Percentiles rank a stretch among this genome's conserved stretches.
phyloP scores from a whole-genome alignment of 2,329 filamentous ascomycete genomes.

The Aspergillus awamori region DNA sequence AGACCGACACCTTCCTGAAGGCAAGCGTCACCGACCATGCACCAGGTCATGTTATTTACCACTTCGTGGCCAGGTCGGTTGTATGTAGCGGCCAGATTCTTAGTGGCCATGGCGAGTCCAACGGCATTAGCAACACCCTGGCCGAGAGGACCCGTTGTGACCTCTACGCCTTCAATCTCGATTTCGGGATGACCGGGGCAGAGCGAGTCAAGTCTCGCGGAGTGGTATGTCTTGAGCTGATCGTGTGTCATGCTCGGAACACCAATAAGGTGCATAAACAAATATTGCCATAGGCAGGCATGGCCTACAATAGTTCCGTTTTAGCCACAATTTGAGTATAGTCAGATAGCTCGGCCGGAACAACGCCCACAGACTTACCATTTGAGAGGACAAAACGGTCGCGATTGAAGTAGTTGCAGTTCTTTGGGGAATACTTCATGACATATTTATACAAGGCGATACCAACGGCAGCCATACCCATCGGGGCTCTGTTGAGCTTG shows the following conservation, averaged over 20 bases:
- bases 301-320: slow-evolving; percentile 16
- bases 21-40: slow-evolving; percentile 62
- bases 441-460: slow-evolving; percentile 48
- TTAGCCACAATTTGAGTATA: too few species aligned
- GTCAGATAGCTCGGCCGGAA: too few species aligned
- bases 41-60: slow-evolving; percentile 57
- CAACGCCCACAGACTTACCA: slow-evolving; percentile 12
- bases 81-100: slow-evolving; percentile 58
- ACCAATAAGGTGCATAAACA: slow-evolving; percentile 36
- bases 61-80: slow-evolving; percentile 55
- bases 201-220: slow-evolving; percentile 31
- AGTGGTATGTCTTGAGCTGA: slow-evolving; percentile 38
- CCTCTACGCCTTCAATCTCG: slow-evolving; percentile 60
- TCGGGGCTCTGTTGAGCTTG: slow-evolving; percentile 43
- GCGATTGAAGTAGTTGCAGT: slow-evolving; percentile 47
- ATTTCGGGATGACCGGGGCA: slow-evolving; percentile 55
- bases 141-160: slow-evolving; percentile 62
- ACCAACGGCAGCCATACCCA: slow-evolving; percentile 52
- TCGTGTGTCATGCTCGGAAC: slow-evolving; percentile 38
- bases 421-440: slow-evolving; percentile 46
- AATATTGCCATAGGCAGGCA: slow-evolving; percentile 38
- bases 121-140: slow-evolving; percentile 64
- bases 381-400: slow-evolving; percentile 52
- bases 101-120: slow-evolving; percentile 60
- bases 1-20: slow-evolving; percentile 62